Conservation (phyloP, 257 asterid genomes). For the Nicotiana attenuata region DNA sequence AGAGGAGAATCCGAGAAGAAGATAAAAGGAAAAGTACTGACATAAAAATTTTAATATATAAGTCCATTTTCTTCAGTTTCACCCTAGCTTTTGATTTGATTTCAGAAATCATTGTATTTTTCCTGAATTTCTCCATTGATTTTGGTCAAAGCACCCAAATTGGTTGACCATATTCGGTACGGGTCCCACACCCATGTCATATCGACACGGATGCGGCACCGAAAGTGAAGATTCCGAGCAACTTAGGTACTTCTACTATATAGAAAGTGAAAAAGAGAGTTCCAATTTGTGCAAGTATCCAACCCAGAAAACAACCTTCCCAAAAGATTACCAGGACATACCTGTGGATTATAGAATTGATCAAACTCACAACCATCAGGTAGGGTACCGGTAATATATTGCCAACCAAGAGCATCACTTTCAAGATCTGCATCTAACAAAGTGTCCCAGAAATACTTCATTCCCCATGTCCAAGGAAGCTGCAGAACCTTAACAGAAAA, state of each 20-base stretch:
- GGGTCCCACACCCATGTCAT: too few species aligned
- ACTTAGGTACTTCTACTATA: not conserved
- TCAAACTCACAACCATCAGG: conserved; percentile 82
- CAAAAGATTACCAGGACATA: conserved; percentile 4
- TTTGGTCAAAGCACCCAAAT: too few species aligned
- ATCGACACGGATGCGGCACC: too few species aligned
- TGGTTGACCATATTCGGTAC: too few species aligned
- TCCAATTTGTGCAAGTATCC: not conserved
- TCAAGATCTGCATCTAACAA: conserved; percentile 88
- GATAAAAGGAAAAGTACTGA: too few species aligned
- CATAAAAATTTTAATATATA: too few species aligned
- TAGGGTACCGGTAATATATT: conserved; percentile 72
- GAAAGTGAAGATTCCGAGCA: too few species aligned
- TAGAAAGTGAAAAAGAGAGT: not conserved
- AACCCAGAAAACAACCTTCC: not conserved
- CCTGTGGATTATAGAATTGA: conserved; percentile 89
- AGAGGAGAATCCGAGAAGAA: too few species aligned
- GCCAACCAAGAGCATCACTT: conserved; percentile 98
- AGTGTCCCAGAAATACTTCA: conserved; percentile 98
- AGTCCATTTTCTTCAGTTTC: too few species aligned
- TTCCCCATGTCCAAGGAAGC: conserved; percentile 97
- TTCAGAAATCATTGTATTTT: too few species aligned
- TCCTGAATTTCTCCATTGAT: too few species aligned
- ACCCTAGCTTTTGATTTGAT: too few species aligned
- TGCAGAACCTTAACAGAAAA: conserved; percentile 90